Percentiles rank a stretch among this genome's conserved stretches.
These are phyloP conservation scores for Sphaerostilbella broomeana DNA, from an alignment of 2,329 filamentous ascomycete genomes.

Conservation along the genomic window DNA sequence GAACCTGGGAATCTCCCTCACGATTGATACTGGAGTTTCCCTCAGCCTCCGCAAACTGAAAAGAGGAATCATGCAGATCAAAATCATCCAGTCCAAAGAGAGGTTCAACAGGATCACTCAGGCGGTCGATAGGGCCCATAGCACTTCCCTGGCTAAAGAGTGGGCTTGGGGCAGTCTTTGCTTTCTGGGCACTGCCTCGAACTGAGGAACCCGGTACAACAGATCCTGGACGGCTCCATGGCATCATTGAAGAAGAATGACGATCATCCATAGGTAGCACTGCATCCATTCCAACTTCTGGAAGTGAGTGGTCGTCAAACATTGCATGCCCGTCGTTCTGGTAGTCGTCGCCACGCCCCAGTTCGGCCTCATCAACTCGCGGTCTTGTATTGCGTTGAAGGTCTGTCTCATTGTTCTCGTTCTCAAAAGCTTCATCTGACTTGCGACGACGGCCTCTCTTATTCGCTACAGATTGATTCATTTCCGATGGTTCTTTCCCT, in stretches of 20 bases:
- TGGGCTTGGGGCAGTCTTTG: slow-evolving; percentile 28
- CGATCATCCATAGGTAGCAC: slow-evolving; percentile 61
- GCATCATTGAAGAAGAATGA: slow-evolving; percentile 45
- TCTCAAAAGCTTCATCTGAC: slow-evolving; percentile 38
- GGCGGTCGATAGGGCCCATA: slow-evolving; percentile 38
- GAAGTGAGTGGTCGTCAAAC: slow-evolving; percentile 34
- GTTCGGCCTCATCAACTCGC: slow-evolving; percentile 25
- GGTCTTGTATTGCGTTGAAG: slow-evolving; percentile 32
- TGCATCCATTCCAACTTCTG: slow-evolving; percentile 66
- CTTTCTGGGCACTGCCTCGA: slow-evolving; percentile 34
- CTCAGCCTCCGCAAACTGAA: slow-evolving; percentile 20
- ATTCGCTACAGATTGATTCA: slow-evolving; percentile 13
- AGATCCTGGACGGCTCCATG: slow-evolving; percentile 46
- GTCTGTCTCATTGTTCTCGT: slow-evolving; percentile 23
- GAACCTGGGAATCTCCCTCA: slow-evolving; percentile 25
- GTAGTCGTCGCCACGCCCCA: slow-evolving; percentile 20
- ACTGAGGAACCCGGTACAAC: slow-evolving; percentile 40
- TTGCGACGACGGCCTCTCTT: slow-evolving; percentile 33
- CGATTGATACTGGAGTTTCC: slow-evolving; percentile 16
- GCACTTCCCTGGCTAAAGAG: slow-evolving; percentile 32
- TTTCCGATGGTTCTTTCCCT: slow-evolving; percentile 18
- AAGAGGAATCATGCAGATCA: slow-evolving; percentile 27
- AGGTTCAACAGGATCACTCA: slow-evolving; percentile 37
- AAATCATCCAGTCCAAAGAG: slow-evolving; percentile 29
- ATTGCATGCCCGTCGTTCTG: slow-evolving; percentile 25